Evolutionary conservation across 441 rosid species (phyloP).

Genomic region (Populus trichocarpa): DNA sequence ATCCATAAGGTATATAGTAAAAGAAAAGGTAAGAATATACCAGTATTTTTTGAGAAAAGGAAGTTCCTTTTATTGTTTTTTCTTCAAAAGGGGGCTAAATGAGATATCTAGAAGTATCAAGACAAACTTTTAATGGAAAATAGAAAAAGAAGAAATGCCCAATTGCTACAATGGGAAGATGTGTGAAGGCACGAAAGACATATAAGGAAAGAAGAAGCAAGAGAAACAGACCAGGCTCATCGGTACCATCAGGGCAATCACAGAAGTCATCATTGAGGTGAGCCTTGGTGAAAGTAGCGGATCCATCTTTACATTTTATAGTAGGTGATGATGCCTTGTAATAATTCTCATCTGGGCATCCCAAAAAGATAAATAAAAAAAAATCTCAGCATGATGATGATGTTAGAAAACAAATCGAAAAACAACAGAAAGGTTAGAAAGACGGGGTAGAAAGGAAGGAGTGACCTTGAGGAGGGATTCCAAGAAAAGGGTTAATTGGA

Average conservation of each 20-base stretch:
- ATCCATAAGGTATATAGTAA: not conserved
- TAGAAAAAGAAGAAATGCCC: not conserved
- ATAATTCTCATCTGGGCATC: conserved; percentile 59
- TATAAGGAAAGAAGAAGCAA: not conserved
- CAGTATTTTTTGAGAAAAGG: not conserved
- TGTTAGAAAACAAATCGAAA: not conserved
- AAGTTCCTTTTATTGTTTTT: too few relatives aligned
- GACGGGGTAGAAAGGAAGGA: not conserved
- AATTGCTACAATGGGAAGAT: not conserved
- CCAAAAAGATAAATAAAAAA: not conserved
- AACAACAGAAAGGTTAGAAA: not conserved
- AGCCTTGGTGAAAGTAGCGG: conserved; percentile 64
- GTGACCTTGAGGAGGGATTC: conserved; percentile 30
- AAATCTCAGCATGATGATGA: not conserved
- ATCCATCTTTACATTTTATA: conserved; percentile 83
- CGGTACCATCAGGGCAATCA: conserved; percentile 86
- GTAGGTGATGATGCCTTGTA: conserved; percentile 42
- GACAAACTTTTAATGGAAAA: too few relatives aligned
- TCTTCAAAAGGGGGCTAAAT: too few relatives aligned
- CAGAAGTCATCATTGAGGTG: conserved; percentile 94
- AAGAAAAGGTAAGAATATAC: not conserved
- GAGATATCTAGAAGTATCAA: too few relatives aligned
- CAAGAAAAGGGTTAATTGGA: conserved; percentile 42
- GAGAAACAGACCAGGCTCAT: conserved; percentile 65
- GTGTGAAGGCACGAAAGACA: not conserved